phyloP scores from a whole-genome alignment of 257 asterid species.

The Salvia splendens region DNA sequence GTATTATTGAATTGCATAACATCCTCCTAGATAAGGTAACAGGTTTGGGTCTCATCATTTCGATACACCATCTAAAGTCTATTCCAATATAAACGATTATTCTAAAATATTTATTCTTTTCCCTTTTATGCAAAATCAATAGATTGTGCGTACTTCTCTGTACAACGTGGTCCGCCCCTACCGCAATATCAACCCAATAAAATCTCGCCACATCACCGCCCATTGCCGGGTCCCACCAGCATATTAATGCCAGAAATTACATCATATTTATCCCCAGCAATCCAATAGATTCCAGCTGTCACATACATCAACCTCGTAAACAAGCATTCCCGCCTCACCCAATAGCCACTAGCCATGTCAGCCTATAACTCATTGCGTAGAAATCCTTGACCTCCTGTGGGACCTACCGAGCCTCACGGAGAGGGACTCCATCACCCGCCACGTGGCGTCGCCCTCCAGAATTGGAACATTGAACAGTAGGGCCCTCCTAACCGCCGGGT shows the following conservation, averaged over 20 bases:
- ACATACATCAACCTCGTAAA: slow-evolving; percentile 12
- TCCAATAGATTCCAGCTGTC: slow-evolving; percentile 54
- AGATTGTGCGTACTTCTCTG: neutral
- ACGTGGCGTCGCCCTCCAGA: slow-evolving; percentile 76
- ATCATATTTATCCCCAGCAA: neutral
- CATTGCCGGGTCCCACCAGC: slow-evolving; percentile 6
- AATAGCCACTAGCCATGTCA: slow-evolving; percentile 24
- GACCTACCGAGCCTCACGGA: slow-evolving; percentile 50
- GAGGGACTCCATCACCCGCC: slow-evolving; percentile 58
- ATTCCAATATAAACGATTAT: neutral
- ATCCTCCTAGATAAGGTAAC: too few species aligned
- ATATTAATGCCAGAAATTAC: slow-evolving; percentile 17
- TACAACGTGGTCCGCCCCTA: neutral
- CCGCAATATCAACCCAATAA: slow-evolving; percentile 28
- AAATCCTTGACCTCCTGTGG: slow-evolving; percentile 38
- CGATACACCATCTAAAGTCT: neutral
- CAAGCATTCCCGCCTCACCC: slow-evolving; percentile 13
- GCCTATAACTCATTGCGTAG: slow-evolving; percentile 22
- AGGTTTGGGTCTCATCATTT: too few species aligned
- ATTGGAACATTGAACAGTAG: slow-evolving; percentile 52
- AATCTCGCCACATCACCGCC: slow-evolving; percentile 19
- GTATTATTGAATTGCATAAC: too few species aligned
- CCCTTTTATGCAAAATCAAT: slow-evolving; percentile 24
- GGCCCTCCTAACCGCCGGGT: slow-evolving; percentile 48
- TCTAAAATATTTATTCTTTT: slow-evolving; percentile 15